Base-by-base conservation (phyloP, 257 asterid genomes). In the Ehretia macrophylla region DNA sequence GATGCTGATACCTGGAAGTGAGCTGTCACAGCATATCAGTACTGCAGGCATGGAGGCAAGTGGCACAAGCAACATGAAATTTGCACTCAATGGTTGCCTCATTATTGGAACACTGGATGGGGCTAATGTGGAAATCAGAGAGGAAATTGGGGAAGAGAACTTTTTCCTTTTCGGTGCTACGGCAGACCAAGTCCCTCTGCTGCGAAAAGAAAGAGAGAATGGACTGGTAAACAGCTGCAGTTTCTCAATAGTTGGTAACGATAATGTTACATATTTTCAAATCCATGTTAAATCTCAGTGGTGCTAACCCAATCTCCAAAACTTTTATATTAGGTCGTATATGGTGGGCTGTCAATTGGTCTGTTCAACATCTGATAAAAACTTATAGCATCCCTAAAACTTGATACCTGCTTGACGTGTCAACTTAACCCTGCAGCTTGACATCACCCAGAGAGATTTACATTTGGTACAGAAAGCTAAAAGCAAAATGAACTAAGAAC, bases 41-140 rank as follows among this genome's bases (percentile, higher is more conserved):
- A 93, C 99, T 57, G 97, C 97, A 38, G 99, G 99, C 62, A 93
- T 93, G 99, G 99, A 93, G 75, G 99, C 99, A 56, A 93, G 99
- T 77, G 99, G 99, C 53, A 93, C 99, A 55, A 93, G 99, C 81
- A 93, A 93, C 78, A 89, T 93, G 99, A 93, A 93, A 72, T 93
- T 93, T 70, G 88, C 99, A 46, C 94, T 93, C 21, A 93, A 93
- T 55, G 99, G 99, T 59, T 93, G 97, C 81, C 95, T 93, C 70
- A 89, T 93, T 21, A 79, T 93, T 17, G 99, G 99, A 71, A 93
- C 99, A 65, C 80, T 93, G 3, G 99, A 93, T 70, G 99, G 99
- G 19, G 99, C 99, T 54, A 93, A 93, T 65, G 97, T 93, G 65
- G 99, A 93, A 79, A 93, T 93, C 74, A 83, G 97, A 69, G 95